Base-by-base conservation (phyloP, 2,329 filamentous ascomycete species). In the Aspergillus brunneoviolaceus region DNA sequence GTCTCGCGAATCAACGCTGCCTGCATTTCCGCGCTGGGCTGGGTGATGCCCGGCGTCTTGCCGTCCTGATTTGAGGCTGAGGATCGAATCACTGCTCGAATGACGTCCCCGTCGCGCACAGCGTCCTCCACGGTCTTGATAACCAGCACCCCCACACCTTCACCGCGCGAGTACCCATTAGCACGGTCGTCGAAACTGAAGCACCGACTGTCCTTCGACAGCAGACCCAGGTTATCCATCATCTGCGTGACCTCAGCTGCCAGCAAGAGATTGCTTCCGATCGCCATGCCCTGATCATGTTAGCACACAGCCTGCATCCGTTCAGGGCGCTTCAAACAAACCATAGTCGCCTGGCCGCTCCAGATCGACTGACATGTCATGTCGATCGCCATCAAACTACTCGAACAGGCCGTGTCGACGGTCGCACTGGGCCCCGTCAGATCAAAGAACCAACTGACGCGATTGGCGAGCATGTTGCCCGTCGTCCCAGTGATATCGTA, bases 161-260 rank as follows among this genome's bases (percentile, higher is more conserved):
- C 87, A 1, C 86, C 87, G 33, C 87, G 79, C 0, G 83, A 85
- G 67, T 89, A 90, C 1, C 87, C 88, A 59, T 85, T 84, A 14
- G 84, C 87, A 3, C 80, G 78, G 21, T 77, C 69, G 65, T 87
- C 86, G 66, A 84, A 87, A 71, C 80, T 80, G 45, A 75, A 76
- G 55, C 77, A 82, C 56, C 74, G 75, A 2, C 80, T 79, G 65
- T 77, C 69, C 1, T 78, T 77, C 52, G 77, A 80, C 0, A 82
- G 71, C 74, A 81, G 81, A 10, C 33, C 57, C 29, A 52, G 16
- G n/a, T 49, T 50, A 7, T 51, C 47, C 29, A 54, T 48, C 4
- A 58, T 78, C 67, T 49, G 69, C 0, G 65, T 63, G 1, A 75
- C 68, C 0, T 76, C 70, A 0, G 77, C 76, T 2, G 73, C 70